These are phyloP conservation scores for Puccinia coronata DNA, from an alignment of 1,284 basidiomycete genomes.

Conservation along the genomic window DNA sequence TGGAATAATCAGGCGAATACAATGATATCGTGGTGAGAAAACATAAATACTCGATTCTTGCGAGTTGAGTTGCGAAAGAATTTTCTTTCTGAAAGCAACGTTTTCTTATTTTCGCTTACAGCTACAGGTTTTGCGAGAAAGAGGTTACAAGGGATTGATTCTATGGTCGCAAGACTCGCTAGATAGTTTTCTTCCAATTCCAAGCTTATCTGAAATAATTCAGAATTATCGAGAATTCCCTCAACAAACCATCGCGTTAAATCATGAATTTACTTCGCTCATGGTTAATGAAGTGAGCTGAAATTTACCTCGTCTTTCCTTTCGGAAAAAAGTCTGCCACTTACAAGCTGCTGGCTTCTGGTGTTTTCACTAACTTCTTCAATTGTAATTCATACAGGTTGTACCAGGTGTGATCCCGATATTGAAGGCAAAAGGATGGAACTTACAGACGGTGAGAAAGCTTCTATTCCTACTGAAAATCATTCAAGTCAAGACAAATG, in stretches of 20 bases:
- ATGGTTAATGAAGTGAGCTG: slow-evolving; percentile 12
- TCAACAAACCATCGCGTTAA: slow-evolving; percentile 23
- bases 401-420: slow-evolving; percentile 26
- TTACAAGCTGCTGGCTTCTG: neutral
- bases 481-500: neutral
- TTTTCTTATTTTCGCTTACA: neutral
- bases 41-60: neutral
- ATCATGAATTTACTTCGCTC: slow-evolving; percentile 9
- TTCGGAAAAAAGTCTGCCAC: neutral
- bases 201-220: slow-evolving; percentile 12
- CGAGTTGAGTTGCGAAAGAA: neutral
- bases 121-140: slow-evolving; percentile 52
- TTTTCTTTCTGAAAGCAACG: neutral
- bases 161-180: slow-evolving; percentile 39
- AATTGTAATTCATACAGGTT: neutral
- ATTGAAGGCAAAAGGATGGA: neutral
- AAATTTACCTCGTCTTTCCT: neutral
- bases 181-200: neutral
- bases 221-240: slow-evolving; percentile 7
- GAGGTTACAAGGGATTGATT: slow-evolving; percentile 54
- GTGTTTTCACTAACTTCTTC: too few relatives aligned
- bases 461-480: neutral
- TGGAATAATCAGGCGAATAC: slow-evolving; percentile 50
- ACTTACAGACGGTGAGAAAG: slow-evolving; percentile 3
- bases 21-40: slow-evolving; percentile 42